These are phyloP conservation scores for Syncephalis plumigaleata DNA, from an alignment of 371 early-diverging fungal species.

Conservation along the genomic window DNA sequence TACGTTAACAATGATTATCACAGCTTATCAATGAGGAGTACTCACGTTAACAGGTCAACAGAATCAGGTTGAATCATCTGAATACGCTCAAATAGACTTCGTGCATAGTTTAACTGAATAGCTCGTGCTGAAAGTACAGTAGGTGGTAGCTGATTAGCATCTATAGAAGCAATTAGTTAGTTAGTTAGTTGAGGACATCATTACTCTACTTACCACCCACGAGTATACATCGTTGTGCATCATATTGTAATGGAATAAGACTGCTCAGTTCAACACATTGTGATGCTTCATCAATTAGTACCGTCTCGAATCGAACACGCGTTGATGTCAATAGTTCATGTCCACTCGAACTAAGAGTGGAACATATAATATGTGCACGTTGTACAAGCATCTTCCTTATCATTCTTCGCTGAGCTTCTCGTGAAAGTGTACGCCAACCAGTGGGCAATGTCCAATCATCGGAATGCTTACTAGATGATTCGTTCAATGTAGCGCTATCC, in stretches of 20 bases:
- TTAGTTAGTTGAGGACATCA: not conserved
- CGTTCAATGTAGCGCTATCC: not conserved
- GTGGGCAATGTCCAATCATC: no score
- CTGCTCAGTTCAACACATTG: conserved; percentile 86
- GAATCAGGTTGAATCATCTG: conserved; percentile 35
- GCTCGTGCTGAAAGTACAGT: conserved; percentile 72
- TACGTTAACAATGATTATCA: not conserved
- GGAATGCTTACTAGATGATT: conserved; percentile 1
- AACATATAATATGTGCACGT: conserved; percentile 53
- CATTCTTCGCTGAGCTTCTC: no score
- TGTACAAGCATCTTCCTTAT: no score
- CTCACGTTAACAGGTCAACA: conserved; percentile 51
- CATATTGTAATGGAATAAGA: conserved; percentile 81
- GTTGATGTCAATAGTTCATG: conserved; percentile 58
- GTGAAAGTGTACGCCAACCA: no score
- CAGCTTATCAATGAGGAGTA: conserved; percentile 3
- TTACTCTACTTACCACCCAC: conserved; percentile 56
- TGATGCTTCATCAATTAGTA: conserved; percentile 96
- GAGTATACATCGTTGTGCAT: conserved; percentile 65
- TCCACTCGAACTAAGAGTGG: conserved; percentile 76
- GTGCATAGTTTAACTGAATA: conserved; percentile 58
- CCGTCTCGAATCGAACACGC: conserved; percentile 46
- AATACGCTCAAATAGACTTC: conserved; percentile 76
- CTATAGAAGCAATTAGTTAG: conserved; percentile 14
- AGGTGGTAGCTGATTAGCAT: conserved; percentile 94